phyloP scores from a whole-genome alignment of 1,284 basidiomycete species.

The Trametes versicolor region DNA sequence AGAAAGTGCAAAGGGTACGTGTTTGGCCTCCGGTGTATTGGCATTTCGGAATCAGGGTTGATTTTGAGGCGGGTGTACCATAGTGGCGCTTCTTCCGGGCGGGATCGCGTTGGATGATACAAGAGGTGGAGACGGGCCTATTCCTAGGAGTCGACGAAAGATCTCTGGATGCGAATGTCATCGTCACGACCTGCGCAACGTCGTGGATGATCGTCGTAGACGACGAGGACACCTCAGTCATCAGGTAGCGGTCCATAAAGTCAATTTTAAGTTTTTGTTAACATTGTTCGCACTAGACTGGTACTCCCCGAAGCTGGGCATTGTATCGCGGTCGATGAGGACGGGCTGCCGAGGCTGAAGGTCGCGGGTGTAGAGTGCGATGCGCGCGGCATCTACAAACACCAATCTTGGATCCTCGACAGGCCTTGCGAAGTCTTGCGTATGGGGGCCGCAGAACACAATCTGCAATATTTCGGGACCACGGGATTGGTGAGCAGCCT shows the following conservation, averaged over 20 bases:
- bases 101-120: slow-evolving; percentile 4
- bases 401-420: no score
- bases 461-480: neutral
- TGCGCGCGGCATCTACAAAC: no score
- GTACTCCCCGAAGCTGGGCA: neutral
- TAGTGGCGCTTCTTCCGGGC: neutral
- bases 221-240: neutral
- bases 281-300: neutral
- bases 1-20: no score
- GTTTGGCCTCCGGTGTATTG: neutral
- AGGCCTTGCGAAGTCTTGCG: no score
- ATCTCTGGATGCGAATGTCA: neutral
- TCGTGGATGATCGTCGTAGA: neutral
- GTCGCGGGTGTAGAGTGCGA: no score
- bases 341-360: neutral
- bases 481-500: slow-evolving; percentile 18
- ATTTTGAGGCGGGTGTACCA: neutral
- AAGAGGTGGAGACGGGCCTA: slow-evolving; percentile 1
- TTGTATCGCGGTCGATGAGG: neutral
- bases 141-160: slow-evolving; percentile 6
- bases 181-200: neutral
- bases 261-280: neutral
- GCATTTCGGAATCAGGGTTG: neutral
- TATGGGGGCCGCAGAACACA: no score
- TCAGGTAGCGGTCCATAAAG: slow-evolving; percentile 7